phyloP scores from a whole-genome alignment of 352 stramenopile species.

The Aphanomyces invadans region DNA sequence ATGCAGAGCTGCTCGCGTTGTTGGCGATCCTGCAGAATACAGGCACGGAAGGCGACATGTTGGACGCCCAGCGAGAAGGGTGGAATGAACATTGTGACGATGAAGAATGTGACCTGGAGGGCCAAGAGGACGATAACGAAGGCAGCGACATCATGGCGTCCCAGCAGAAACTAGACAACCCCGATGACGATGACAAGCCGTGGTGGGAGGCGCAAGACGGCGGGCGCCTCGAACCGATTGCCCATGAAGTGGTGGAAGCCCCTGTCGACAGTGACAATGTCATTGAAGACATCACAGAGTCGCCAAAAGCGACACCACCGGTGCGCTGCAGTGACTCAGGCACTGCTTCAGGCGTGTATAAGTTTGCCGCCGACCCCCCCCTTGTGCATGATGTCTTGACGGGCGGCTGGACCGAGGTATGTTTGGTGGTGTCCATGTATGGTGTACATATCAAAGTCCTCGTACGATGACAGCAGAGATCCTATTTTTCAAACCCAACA shows the following conservation, averaged over 20 bases:
- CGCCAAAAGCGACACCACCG: background rate
- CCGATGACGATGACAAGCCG: conserved; percentile 22
- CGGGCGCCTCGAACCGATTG: too few species aligned
- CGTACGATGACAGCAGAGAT: too few species aligned
- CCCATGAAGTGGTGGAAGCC: conserved; percentile 23
- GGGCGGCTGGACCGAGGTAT: background rate
- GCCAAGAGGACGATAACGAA: conserved; percentile 25
- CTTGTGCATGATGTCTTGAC: conserved; percentile 41
- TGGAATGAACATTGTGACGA: too few species aligned
- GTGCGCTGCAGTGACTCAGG: background rate
- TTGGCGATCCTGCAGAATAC: background rate
- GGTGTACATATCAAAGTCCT: too few species aligned
- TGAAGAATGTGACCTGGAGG: conserved; percentile 39
- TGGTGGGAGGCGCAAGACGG: conserved; percentile 28
- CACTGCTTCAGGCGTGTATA: background rate
- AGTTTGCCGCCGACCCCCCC: background rate
- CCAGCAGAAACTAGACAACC: conserved; percentile 7
- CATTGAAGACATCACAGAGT: too few species aligned
- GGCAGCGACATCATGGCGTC: background rate
- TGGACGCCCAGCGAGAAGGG: too few species aligned
- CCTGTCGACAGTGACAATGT: background rate
- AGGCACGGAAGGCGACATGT: background rate
- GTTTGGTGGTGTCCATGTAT: conserved; percentile 13
- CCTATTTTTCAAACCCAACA: too few species aligned
- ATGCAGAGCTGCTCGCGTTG: conserved; percentile 26